Evolutionary conservation across 2,329 filamentous ascomycete species (phyloP).

Genomic region (Ophiocordyceps camponoti-saundersi): DNA sequence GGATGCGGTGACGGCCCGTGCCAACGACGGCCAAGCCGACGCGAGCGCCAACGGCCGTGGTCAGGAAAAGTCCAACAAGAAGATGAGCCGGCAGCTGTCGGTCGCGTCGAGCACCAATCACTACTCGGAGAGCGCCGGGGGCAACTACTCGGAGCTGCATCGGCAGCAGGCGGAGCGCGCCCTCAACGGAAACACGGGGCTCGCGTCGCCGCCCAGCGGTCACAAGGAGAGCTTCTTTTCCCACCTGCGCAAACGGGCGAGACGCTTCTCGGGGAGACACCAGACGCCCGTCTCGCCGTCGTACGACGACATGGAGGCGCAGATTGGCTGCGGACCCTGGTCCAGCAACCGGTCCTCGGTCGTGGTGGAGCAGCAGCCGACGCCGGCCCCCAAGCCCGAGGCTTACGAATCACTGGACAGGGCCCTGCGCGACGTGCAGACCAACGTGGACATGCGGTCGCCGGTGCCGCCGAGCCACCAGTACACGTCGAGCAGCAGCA

Average conservation of each 20-base stretch:
- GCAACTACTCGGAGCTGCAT: conserved; percentile 74
- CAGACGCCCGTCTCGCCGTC: conserved; percentile 63
- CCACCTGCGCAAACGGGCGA: conserved; percentile 81
- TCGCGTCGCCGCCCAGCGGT: conserved; percentile 59
- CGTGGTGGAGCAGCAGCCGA: conserved; percentile 46
- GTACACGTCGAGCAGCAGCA: conserved; percentile 22
- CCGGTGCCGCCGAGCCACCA: conserved; percentile 38
- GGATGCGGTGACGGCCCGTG: conserved; percentile 80
- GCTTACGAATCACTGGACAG: conserved; percentile 44
- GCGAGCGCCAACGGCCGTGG: conserved; percentile 17
- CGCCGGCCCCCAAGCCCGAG: conserved; percentile 32
- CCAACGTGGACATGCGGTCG: conserved; percentile 26
- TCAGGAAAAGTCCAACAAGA: conserved; percentile 69
- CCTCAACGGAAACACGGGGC: conserved; percentile 62
- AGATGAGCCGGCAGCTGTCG: conserved; percentile 87
- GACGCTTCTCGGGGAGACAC: conserved; percentile 81
- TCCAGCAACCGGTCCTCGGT: conserved; percentile 72
- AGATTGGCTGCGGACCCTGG: conserved; percentile 82
- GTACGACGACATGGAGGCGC: conserved; percentile 81
- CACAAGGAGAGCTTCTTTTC: conserved; percentile 98
- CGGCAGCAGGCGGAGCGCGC: conserved; percentile 83
- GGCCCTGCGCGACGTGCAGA: conserved; percentile 36
- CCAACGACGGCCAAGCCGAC: conserved; percentile 46
- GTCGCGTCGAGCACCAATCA: conserved; percentile 73
- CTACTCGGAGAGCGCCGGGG: not conserved